Evolutionary conservation across 1,284 basidiomycete species (phyloP).

Genomic region (Vanrija humicola): DNA sequence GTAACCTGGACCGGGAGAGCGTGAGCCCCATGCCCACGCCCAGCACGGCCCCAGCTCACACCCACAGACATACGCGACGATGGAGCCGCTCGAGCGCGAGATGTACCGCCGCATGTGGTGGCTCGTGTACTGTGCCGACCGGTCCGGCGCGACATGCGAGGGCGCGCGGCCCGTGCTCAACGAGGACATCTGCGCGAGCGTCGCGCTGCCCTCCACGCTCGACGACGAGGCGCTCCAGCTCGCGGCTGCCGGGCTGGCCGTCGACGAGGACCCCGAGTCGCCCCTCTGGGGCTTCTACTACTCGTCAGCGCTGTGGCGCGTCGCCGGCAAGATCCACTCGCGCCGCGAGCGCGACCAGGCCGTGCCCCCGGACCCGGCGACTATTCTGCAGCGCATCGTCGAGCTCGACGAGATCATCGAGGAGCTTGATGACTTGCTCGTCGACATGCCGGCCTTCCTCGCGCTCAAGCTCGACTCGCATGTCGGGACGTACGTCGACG

Average conservation of each 20-base stretch:
- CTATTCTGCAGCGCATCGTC: neutral
- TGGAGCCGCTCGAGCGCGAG: slow-evolving; percentile 4
- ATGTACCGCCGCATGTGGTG: slow-evolving; percentile 7
- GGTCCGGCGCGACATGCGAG: neutral
- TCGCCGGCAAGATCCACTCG: neutral
- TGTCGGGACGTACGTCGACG: neutral
- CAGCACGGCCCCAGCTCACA: too few species aligned
- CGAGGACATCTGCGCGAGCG: slow-evolving; percentile 1
- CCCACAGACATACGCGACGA: neutral
- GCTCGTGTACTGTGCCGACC: slow-evolving; percentile 3
- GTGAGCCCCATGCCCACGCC: neutral
- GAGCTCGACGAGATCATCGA: slow-evolving; percentile 3
- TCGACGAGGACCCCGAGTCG: neutral
- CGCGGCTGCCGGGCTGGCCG: neutral
- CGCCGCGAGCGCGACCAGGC: neutral
- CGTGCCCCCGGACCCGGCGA: neutral
- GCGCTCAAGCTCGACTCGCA: neutral
- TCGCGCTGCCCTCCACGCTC: neutral
- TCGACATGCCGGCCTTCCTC: neutral
- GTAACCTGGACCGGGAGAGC: slow-evolving; percentile 1
- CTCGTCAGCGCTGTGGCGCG: neutral
- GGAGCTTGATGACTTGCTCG: slow-evolving; percentile 1
- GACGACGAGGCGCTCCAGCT: slow-evolving; percentile 1
- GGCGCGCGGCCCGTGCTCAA: slow-evolving; percentile 1
- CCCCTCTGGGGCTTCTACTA: slow-evolving; percentile 2